Conservation (phyloP, 768 basidiomycete genomes). For the Xerocomellus dryophilus region DNA sequence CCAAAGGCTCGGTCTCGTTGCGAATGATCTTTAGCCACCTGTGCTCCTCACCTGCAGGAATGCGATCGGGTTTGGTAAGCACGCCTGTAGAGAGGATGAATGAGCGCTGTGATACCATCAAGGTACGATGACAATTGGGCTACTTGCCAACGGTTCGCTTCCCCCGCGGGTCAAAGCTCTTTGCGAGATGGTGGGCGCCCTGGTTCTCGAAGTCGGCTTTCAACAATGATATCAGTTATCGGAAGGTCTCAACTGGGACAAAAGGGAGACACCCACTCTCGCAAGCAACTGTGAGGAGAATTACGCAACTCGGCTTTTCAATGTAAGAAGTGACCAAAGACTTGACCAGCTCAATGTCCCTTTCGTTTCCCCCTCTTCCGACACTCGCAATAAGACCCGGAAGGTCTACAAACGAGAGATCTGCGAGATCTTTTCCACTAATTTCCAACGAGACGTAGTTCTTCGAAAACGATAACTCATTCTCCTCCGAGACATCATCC, state of each 20-base stretch:
- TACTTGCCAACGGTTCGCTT: constrained; percentile 1
- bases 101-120: not conserved
- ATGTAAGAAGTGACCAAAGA: constrained; percentile 2
- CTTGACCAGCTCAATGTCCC: not conserved
- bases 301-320: not conserved
- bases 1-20: constrained; percentile 39
- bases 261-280: not conserved
- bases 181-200: constrained; percentile 1
- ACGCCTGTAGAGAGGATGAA: constrained; percentile 45
- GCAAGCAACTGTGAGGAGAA: not conserved
- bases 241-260: not conserved
- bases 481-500: not conserved
- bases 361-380: not conserved
- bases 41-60: constrained; percentile 15
- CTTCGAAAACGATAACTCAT: constrained; percentile 1
- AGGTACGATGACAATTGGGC: too few relatives aligned
- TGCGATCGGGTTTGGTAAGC: constrained; percentile 71
- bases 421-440: not conserved
- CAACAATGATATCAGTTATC: not conserved
- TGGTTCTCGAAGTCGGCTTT: constrained; percentile 6
- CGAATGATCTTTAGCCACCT: constrained; percentile 54
- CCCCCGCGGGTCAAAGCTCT: not conserved
- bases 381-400: constrained; percentile 1
- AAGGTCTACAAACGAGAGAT: constrained; percentile 4
- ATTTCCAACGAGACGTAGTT: constrained; percentile 3